Base-by-base conservation (phyloP, 352 stramenopile species). In the Phytophthora pseudosyringae region DNA sequence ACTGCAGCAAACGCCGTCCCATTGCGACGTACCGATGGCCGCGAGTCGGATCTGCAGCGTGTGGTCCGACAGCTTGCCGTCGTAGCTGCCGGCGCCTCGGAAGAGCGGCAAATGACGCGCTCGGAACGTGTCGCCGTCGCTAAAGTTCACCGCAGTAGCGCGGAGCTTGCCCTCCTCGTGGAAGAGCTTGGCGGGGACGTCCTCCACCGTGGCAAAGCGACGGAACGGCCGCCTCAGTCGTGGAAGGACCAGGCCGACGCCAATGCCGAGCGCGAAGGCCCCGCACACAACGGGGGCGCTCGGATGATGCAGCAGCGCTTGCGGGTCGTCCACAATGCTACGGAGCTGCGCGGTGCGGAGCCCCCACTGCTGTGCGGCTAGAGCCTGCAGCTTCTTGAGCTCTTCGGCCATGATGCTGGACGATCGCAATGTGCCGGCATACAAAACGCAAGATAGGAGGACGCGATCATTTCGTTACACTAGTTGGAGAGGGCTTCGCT, bases 121-220 rank as follows among this genome's bases (percentile, higher is more conserved):
- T 57, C 89, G 83, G 61, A 97, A 90, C 56, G 86, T 97, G 69
- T 95, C 89, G 7, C 89, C 89, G 53, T 97, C 89, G 21, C 81
- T 91, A 54, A 86, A 73, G 46, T 62, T 86, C 29, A 93, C 77
- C 36, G 75, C 74, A 5, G 73, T 54, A 10, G 79, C 89, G 4
- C 69, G 63, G 44, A 96, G 64, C 29, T 76, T 69, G 21, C 67
- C 71, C 52, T 93, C 73, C 7, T 90, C 36, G 40, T 90, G 59
- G 74, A 96, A 95, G 40, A 86, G 80, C 48, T 62, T 70, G 45
- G 80, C 78, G 26, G 89, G 89, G 44, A 96, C 75, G 69, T 96
- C 86, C 15, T 91, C 86, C 31, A 94, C 87, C 2, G 86, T 95
- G 59, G 70, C 61, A 47, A 88, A 93, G 11, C 83, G 76, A 7